phyloP scores from a whole-genome alignment of 495 filamentous ascomycete species.

The Ramalina peruviana region DNA sequence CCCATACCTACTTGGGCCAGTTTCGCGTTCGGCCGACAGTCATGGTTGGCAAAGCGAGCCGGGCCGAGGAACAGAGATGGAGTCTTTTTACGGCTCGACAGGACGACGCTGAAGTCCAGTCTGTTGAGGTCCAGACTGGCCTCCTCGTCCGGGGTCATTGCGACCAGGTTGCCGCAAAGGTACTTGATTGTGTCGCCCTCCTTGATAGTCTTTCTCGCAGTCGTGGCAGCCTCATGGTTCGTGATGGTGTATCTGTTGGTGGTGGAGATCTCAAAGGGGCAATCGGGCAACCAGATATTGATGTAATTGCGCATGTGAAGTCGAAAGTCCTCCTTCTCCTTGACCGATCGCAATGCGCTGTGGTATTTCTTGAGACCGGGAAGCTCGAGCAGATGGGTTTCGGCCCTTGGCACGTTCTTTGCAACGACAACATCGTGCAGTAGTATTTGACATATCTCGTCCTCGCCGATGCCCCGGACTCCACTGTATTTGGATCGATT shows the following conservation, averaged over 20 bases:
- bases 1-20: constrained; percentile 69
- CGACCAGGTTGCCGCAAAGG: constrained; percentile 73
- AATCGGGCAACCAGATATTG: constrained; percentile 83
- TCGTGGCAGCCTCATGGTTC: constrained; percentile 73
- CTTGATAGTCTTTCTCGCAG: constrained; percentile 63
- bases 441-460: constrained; percentile 65
- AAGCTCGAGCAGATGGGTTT: constrained; percentile 56
- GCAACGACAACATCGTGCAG: constrained; percentile 60
- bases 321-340: constrained; percentile 78
- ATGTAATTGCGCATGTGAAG: constrained; percentile 83
- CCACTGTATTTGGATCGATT: constrained; percentile 79
- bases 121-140: constrained; percentile 58
- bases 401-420: constrained; percentile 54
- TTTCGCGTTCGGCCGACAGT: constrained; percentile 84
- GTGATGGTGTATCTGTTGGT: constrained; percentile 94
- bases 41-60: constrained; percentile 92
- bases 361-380: constrained; percentile 59
- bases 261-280: constrained; percentile 82
- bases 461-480: constrained; percentile 66
- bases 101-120: constrained; percentile 91
- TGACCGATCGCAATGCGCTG: constrained; percentile 48
- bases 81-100: constrained; percentile 78
- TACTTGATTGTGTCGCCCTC: constrained; percentile 82
- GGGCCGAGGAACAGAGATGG: constrained; percentile 87
- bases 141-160: constrained; percentile 83